A percentile compares a stretch with the other conserved stretches of the same genome.
These are phyloP conservation scores for Saturnispora diversa DNA, from an alignment of 805 yeast genomes.

Conservation along the genomic window DNA sequence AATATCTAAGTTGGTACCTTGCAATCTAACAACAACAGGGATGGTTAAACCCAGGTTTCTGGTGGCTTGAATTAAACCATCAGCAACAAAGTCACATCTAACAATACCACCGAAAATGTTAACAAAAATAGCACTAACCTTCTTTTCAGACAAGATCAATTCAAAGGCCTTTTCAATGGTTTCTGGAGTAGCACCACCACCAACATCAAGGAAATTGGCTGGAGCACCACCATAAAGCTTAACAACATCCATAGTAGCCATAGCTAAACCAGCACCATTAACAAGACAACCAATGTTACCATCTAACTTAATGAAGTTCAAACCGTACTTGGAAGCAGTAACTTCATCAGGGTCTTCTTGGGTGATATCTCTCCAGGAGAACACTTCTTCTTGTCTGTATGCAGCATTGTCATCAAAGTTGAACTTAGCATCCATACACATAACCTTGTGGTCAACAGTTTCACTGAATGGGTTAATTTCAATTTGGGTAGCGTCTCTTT, in stretches of 20 bases:
- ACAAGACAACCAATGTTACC: slow-evolving; percentile 99
- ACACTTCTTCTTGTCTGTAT: slow-evolving; percentile 91
- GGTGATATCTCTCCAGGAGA: slow-evolving; percentile 91
- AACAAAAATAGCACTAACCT: slow-evolving; percentile 91
- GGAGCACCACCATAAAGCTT: slow-evolving; percentile 98
- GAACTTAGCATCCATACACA: slow-evolving; percentile 99
- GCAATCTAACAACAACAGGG: slow-evolving; percentile 96
- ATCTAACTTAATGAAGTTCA: slow-evolving; percentile 94
- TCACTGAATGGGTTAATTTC: slow-evolving; percentile 98
- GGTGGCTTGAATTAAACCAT: slow-evolving; percentile 92
- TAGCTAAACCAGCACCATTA: slow-evolving; percentile 99
- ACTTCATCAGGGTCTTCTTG: slow-evolving; percentile 99
- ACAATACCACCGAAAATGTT: slow-evolving; percentile 99
- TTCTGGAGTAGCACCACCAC: slow-evolving; percentile 99
- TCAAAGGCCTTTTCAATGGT: slow-evolving; percentile 96
- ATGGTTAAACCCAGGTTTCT: slow-evolving; percentile 83
- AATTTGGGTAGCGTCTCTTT: slow-evolving; percentile 94
- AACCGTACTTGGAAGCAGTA: slow-evolving; percentile 79
- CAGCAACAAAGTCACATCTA: slow-evolving; percentile 98
- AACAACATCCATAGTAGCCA: slow-evolving; percentile 99
- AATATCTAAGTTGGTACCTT: slow-evolving; percentile 90
- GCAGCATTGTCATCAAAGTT: slow-evolving; percentile 95
- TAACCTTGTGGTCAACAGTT: slow-evolving; percentile 79
- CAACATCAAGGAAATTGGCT: slow-evolving; percentile 98
- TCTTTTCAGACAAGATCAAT: slow-evolving; percentile 80